These are phyloP conservation scores for Leishmania aethiopica DNA, from an alignment of 208 protist species.

Conservation along the genomic window DNA sequence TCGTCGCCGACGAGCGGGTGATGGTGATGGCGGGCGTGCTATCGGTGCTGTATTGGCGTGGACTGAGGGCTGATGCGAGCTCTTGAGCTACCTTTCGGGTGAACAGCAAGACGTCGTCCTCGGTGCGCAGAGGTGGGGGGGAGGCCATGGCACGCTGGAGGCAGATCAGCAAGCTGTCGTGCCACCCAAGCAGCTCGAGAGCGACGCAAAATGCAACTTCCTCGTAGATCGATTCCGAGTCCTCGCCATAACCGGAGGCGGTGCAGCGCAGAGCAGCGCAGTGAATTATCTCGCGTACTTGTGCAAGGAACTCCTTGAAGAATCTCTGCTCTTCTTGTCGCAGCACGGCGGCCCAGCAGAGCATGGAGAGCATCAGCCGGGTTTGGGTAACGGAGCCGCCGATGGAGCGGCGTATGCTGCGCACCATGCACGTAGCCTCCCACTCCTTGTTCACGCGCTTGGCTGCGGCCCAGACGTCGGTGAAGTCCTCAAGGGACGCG, in stretches of 20 bases:
- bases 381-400: constrained; percentile 13
- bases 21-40: constrained; percentile 21
- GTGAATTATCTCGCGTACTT: constrained; percentile 17
- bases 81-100: constrained; percentile 15
- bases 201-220: constrained; percentile 27
- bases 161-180: constrained; percentile 20
- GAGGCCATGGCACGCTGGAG: constrained; percentile 1
- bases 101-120: constrained; percentile 18
- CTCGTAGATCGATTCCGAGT: constrained; percentile 5
- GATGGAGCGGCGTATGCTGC: constrained; percentile 23
- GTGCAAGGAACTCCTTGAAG: constrained; percentile 20
- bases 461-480: constrained; percentile 25
- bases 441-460: constrained; percentile 29
- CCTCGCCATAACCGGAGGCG: constrained; percentile 5
- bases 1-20: constrained; percentile 19
- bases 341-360: constrained; percentile 23
- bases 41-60: constrained; percentile 14
- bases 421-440: constrained; percentile 35
- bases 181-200: constrained; percentile 29
- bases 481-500: constrained; percentile 27
- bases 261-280: constrained; percentile 18
- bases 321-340: constrained; percentile 11
- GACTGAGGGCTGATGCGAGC: constrained; percentile 8
- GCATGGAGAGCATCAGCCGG: constrained; percentile 26
- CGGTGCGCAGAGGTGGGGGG: not conserved